Percentiles rank a stretch among this genome's conserved stretches.
Evolutionary conservation across 805 yeast species (phyloP).

Genomic region (Yamadazyma laniorum): DNA sequence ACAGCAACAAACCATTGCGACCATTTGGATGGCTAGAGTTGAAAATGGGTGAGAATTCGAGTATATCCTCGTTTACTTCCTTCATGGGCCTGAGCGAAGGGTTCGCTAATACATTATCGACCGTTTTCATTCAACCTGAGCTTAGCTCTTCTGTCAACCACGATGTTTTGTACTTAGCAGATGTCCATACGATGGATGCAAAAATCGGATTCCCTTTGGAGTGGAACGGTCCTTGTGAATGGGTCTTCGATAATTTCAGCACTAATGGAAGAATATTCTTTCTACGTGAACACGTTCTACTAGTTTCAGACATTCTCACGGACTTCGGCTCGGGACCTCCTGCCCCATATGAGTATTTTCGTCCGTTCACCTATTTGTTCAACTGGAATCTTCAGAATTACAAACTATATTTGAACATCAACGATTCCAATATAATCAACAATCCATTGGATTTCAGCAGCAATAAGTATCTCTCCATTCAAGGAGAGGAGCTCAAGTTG

Average conservation of each 20-base stretch:
- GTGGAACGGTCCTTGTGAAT: constrained; percentile 78
- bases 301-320: constrained; percentile 65
- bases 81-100: constrained; percentile 57
- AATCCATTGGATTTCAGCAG: constrained; percentile 83
- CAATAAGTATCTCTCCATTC: constrained; percentile 72
- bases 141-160: constrained; percentile 85
- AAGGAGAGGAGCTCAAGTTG: constrained; percentile 55
- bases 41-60: constrained; percentile 54
- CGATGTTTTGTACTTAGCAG: constrained; percentile 67
- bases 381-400: constrained; percentile 59
- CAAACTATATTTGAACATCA: constrained; percentile 70
- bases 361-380: constrained; percentile 65
- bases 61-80: constrained; percentile 45
- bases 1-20: constrained; percentile 29
- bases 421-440: constrained; percentile 84
- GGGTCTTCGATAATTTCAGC: constrained; percentile 61
- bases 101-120: constrained; percentile 47
- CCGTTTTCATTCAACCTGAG: constrained; percentile 55
- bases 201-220: constrained; percentile 67
- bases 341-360: constrained; percentile 69
- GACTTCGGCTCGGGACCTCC: constrained; percentile 79
- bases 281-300: constrained; percentile 76
- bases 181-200: constrained; percentile 52
- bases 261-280: constrained; percentile 57
- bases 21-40: constrained; percentile 94